Evolutionary conservation across 1,284 basidiomycete genomes (phyloP).

Genomic region (Marasmius oreades): DNA sequence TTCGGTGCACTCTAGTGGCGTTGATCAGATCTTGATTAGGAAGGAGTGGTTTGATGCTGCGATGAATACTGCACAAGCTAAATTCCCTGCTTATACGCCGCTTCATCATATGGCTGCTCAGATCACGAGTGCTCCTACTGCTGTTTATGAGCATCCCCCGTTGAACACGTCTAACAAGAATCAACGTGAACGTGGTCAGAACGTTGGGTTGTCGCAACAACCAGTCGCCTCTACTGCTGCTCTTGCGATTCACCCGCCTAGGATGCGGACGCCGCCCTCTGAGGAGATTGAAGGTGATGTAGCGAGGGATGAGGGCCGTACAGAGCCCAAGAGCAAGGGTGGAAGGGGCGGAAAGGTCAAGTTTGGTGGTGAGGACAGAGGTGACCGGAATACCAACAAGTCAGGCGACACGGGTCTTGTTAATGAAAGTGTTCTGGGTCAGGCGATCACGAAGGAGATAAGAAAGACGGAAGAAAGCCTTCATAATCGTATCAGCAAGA

Average conservation of each 20-base stretch:
- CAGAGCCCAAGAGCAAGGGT: slow-evolving; percentile 34
- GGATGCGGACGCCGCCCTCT: slow-evolving; percentile 60
- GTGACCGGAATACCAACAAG: slow-evolving; percentile 41
- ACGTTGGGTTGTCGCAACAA: slow-evolving; percentile 1
- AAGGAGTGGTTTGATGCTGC: slow-evolving; percentile 78
- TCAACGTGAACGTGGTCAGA: neutral
- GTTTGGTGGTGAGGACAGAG: slow-evolving; percentile 53
- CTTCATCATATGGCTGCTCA: slow-evolving; percentile 26
- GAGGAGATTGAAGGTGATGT: slow-evolving; percentile 69
- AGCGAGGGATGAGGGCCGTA: slow-evolving; percentile 53
- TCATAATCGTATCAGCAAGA: slow-evolving; percentile 64
- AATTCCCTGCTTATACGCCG: slow-evolving; percentile 54
- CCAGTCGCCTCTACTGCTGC: slow-evolving; percentile 20
- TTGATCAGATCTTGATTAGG: slow-evolving; percentile 79
- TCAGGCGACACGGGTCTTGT: slow-evolving; percentile 37
- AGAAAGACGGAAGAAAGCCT: slow-evolving; percentile 77
- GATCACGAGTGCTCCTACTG: slow-evolving; percentile 24
- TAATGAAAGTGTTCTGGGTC: slow-evolving; percentile 50
- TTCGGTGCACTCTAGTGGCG: slow-evolving; percentile 76
- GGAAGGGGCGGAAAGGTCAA: slow-evolving; percentile 53
- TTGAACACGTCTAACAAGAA: slow-evolving; percentile 12
- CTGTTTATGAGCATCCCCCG: slow-evolving; percentile 11
- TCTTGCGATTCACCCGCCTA: slow-evolving; percentile 40
- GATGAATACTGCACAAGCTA: slow-evolving; percentile 47
- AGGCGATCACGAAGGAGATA: slow-evolving; percentile 66